These are phyloP conservation scores for Cytidiella melzeri DNA, from an alignment of 768 basidiomycete genomes.

Conservation along the genomic window DNA sequence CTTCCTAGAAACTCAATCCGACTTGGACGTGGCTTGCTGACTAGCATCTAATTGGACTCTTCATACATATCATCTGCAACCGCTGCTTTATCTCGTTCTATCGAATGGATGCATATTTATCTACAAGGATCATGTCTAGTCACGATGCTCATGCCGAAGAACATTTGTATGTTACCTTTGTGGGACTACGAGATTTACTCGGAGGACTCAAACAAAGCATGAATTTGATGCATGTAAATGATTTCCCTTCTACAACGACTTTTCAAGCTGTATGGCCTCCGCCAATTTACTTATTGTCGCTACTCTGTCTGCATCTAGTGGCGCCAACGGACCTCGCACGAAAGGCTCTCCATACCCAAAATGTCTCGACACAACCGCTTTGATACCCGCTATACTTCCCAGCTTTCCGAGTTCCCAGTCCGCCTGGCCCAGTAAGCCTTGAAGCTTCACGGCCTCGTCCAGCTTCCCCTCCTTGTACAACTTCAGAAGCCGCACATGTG, in stretches of 20 bases:
- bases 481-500: slow-evolving; percentile 44
- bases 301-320: slow-evolving; percentile 14
- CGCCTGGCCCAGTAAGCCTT: slow-evolving; percentile 55
- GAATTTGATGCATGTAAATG: not conserved
- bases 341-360: slow-evolving; percentile 55
- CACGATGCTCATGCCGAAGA: not conserved
- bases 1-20: no score
- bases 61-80: not conserved
- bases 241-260: slow-evolving; percentile 13
- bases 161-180: no score
- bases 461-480: slow-evolving; percentile 47
- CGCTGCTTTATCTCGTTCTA: no score
- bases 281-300: slow-evolving; percentile 17
- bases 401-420: slow-evolving; percentile 60
- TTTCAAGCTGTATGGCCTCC: slow-evolving; percentile 28
- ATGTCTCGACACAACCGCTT: slow-evolving; percentile 52
- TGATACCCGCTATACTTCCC: slow-evolving; percentile 64
- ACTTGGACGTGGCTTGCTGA: no score
- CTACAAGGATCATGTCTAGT: not conserved
- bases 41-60: no score
- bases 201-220: no score
- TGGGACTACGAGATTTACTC: no score
- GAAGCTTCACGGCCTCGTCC: slow-evolving; percentile 54
- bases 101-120: no score
- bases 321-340: slow-evolving; percentile 24